These are phyloP conservation scores for Teunomyces atbi DNA, from an alignment of 805 yeast genomes.

Conservation along the genomic window DNA sequence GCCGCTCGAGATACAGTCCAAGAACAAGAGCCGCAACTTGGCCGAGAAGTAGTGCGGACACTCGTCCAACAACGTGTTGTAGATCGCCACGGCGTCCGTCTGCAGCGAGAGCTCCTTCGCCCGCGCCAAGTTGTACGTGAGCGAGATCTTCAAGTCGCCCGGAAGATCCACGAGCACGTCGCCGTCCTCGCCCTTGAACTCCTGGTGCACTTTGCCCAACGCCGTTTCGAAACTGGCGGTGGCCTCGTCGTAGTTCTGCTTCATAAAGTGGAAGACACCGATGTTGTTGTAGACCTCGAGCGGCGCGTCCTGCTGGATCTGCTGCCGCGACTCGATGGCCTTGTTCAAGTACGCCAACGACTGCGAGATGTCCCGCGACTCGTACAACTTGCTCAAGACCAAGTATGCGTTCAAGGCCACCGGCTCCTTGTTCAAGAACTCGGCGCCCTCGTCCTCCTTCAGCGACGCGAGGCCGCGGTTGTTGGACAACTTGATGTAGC, in stretches of 20 bases:
- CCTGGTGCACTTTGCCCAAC: constrained; percentile 32
- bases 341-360: constrained; percentile 63
- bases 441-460: constrained; percentile 18
- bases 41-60: constrained; percentile 77
- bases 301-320: constrained; percentile 46
- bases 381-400: constrained; percentile 68
- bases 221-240: constrained; percentile 54
- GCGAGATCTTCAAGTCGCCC: constrained; percentile 29
- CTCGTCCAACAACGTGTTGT: constrained; percentile 52
- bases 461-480: constrained; percentile 39
- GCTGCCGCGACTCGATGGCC: constrained; percentile 53
- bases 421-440: constrained; percentile 46
- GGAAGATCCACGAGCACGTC: constrained; percentile 20
- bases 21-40: constrained; percentile 63
- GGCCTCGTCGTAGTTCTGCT: constrained; percentile 59
- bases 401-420: constrained; percentile 63
- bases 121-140: constrained; percentile 73
- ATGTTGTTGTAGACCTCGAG: constrained; percentile 73
- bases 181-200: constrained; percentile 44
- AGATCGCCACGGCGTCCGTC: constrained; percentile 44
- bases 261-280: constrained; percentile 77
- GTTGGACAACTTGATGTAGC: constrained; percentile 61
- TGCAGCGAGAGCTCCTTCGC: constrained; percentile 48
- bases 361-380: constrained; percentile 61
- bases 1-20: constrained; percentile 49